These are phyloP conservation scores for Tolypocladium ovalisporum DNA, from an alignment of 2,329 filamentous ascomycete genomes.

Conservation along the genomic window DNA sequence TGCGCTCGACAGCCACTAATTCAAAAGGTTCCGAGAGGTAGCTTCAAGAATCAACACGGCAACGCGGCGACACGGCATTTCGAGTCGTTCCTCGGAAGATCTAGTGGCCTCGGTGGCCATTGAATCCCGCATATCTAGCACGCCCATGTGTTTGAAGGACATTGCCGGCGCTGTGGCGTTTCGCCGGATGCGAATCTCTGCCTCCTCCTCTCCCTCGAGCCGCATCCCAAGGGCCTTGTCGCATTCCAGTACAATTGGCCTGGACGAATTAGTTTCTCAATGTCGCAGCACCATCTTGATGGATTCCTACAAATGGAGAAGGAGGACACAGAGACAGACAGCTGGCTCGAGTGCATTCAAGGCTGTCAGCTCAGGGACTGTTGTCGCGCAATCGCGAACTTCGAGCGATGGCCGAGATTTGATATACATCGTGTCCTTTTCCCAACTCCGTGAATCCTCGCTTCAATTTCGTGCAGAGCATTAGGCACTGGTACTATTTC, in stretches of 20 bases:
- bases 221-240: neutral
- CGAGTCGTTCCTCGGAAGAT: neutral
- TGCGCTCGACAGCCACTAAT: neutral
- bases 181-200: too few relatives aligned
- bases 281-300: neutral
- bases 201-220: neutral
- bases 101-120: too few relatives aligned
- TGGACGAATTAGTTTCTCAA: neutral
- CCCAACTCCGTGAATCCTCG: neutral
- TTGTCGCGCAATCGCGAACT: neutral
- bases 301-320: neutral
- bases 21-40: neutral
- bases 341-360: neutral
- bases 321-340: too few relatives aligned
- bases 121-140: too few relatives aligned
- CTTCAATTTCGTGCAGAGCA: neutral
- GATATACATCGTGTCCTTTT: neutral
- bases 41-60: neutral
- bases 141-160: neutral
- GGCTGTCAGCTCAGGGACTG: neutral
- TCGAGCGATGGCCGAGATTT: neutral
- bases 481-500: neutral
- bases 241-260: neutral
- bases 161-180: neutral
- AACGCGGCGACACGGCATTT: too few relatives aligned